Evolutionary conservation across 306 rosid genomes (phyloP).

Genomic region (Rosa rugosa): DNA sequence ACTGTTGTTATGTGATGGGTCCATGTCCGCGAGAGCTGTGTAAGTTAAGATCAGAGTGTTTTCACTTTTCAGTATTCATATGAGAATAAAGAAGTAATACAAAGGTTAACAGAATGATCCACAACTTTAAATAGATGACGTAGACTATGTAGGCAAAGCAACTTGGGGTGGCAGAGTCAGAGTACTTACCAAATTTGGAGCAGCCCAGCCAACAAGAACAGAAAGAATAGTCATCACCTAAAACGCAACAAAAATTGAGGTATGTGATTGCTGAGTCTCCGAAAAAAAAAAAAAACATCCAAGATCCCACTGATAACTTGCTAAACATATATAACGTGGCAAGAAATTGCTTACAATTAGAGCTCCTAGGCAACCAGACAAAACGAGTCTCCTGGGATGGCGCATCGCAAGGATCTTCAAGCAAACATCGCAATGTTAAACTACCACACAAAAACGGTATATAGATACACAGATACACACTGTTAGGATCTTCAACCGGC

Average conservation of each 20-base stretch:
- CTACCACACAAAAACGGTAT: neutral
- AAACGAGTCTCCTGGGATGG: conserved; percentile 81
- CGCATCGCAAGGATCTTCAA: conserved; percentile 93
- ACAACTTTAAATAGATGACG: conserved; percentile 7
- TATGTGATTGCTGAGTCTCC: conserved; percentile 20
- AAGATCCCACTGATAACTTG: neutral
- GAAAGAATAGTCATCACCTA: conserved; percentile 97
- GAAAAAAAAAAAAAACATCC: neutral
- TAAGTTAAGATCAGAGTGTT: conserved; percentile 11
- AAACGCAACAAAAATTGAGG: conserved; percentile 20
- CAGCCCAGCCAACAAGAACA: conserved; percentile 92
- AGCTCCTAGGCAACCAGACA: conserved; percentile 79
- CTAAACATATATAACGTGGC: neutral
- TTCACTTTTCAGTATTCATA: neutral
- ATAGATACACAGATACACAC: neutral
- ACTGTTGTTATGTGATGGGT: conserved; percentile 81
- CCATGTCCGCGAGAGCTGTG: conserved; percentile 84
- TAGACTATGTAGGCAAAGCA: neutral
- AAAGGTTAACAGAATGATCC: neutral
- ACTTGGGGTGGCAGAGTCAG: neutral
- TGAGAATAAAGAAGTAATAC: neutral
- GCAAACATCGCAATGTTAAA: conserved; percentile 28
- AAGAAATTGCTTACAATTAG: conserved; percentile 63
- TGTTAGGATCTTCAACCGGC: neutral
- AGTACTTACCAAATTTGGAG: conserved; percentile 82